phyloP scores from a whole-genome alignment of 202 grass and related monocot genomes.

The Setaria italica region DNA sequence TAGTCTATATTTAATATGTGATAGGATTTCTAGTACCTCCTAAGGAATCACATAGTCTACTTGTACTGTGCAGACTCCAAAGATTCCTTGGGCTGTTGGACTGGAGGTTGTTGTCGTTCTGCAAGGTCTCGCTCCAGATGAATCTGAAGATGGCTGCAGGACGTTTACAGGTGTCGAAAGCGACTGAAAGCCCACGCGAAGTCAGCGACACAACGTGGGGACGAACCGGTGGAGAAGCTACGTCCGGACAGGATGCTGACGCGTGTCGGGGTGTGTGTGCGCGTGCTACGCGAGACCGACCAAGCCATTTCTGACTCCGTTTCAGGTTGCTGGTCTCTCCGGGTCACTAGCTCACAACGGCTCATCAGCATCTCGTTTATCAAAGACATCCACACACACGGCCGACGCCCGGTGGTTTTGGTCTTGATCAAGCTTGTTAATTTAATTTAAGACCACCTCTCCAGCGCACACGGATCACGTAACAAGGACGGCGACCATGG shows the following conservation, averaged over 20 bases:
- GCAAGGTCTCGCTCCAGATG: too few species aligned
- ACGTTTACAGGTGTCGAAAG: neutral
- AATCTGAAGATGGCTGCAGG: neutral
- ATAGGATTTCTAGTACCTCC: too few species aligned
- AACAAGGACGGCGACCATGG: too few species aligned
- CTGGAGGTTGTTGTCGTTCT: too few species aligned
- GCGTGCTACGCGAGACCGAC: neutral
- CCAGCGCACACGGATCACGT: too few species aligned
- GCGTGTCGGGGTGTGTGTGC: neutral
- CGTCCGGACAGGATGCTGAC: neutral
- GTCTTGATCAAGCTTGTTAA: too few species aligned
- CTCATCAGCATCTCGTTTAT: neutral
- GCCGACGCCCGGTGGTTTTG: too few species aligned
- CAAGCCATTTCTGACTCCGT: neutral
- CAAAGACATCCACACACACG: neutral
- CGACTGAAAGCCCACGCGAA: neutral
- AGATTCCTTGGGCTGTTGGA: too few species aligned
- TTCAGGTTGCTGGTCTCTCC: neutral
- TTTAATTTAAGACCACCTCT: too few species aligned
- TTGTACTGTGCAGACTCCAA: too few species aligned
- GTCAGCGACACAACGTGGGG: constrained; percentile 28
- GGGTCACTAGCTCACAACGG: neutral
- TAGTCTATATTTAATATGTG: too few species aligned
- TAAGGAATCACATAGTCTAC: too few species aligned
- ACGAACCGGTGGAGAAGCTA: neutral